Conservation (phyloP, 805 yeast species). For the Ogataea philodendri region DNA sequence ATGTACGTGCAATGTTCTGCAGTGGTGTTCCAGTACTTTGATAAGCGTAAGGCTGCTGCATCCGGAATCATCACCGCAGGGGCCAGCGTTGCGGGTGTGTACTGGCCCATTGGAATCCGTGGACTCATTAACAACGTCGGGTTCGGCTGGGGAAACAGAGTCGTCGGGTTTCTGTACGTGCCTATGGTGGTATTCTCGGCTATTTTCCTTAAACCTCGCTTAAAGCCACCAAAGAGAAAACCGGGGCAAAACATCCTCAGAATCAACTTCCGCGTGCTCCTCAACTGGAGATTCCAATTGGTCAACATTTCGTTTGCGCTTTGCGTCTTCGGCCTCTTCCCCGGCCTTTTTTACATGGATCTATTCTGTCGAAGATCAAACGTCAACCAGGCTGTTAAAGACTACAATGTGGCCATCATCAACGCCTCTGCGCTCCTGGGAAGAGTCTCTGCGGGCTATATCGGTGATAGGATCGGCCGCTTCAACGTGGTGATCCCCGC, state of each 20-base stretch:
- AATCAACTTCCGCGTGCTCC: constrained; percentile 38
- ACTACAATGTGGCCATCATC: constrained; percentile 44
- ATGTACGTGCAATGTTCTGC: constrained; percentile 58
- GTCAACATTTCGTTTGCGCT: constrained; percentile 41
- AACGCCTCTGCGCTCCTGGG: constrained; percentile 48
- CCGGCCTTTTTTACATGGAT: constrained; percentile 58
- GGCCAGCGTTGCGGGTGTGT: constrained; percentile 50
- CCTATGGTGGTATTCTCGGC: constrained; percentile 27
- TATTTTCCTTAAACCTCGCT: constrained; percentile 31
- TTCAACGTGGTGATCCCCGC: constrained; percentile 39
- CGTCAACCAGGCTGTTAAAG: constrained; percentile 46
- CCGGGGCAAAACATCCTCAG: constrained; percentile 34
- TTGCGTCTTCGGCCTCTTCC: constrained; percentile 31
- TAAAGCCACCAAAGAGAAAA: constrained; percentile 36
- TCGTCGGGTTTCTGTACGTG: constrained; percentile 41
- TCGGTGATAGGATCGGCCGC: constrained; percentile 43
- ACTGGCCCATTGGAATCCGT: constrained; percentile 48
- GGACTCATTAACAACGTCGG: constrained; percentile 37
- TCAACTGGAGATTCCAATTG: constrained; percentile 36
- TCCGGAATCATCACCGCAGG: constrained; percentile 47
- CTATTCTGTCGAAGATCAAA: constrained; percentile 51
- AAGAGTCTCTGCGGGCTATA: constrained; percentile 48
- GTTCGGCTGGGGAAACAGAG: constrained; percentile 51
- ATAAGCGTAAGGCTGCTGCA: constrained; percentile 54
- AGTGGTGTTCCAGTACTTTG: constrained; percentile 64